Percentiles rank a stretch among this genome's conserved stretches.
Conservation (phyloP, 805 yeast genomes). For the Barnettozyma populi region DNA sequence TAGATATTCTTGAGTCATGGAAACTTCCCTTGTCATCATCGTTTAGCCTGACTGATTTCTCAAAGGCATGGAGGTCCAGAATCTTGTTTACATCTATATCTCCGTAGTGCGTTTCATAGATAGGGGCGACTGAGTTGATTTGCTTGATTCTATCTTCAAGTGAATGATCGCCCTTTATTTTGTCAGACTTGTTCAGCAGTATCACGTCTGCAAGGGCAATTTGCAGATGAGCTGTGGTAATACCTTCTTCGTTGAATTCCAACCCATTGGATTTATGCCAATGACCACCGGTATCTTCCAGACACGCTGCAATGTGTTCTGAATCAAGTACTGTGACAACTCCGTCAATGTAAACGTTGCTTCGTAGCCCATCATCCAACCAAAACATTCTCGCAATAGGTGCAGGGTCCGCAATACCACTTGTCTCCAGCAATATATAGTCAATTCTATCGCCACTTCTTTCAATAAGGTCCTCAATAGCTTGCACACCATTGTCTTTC, state of each 20-base stretch:
- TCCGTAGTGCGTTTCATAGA: conserved; percentile 68
- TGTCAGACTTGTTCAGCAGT: conserved; percentile 74
- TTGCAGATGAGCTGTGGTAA: conserved; percentile 85
- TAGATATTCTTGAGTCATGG: conserved; percentile 51
- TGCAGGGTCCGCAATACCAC: conserved; percentile 96
- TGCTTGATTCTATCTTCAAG: conserved; percentile 37
- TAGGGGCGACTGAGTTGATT: conserved; percentile 67
- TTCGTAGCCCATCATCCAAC: conserved; percentile 85
- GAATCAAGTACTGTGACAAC: conserved; percentile 83
- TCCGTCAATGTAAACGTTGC: conserved; percentile 86
- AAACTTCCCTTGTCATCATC: conserved; percentile 26
- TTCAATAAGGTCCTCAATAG: conserved; percentile 81
- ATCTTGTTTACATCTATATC: conserved; percentile 61
- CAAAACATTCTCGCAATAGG: conserved; percentile 97
- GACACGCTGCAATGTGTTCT: conserved; percentile 55
- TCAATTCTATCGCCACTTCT: conserved; percentile 71
- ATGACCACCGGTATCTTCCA: conserved; percentile 70
- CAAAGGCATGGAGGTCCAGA: conserved; percentile 78
- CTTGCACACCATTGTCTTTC: conserved; percentile 89
- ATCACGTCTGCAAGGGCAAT: conserved; percentile 85
- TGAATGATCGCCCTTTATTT: conserved; percentile 27
- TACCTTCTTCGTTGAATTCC: conserved; percentile 36
- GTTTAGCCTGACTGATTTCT: conserved; percentile 28
- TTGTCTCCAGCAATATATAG: conserved; percentile 87
- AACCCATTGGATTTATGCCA: conserved; percentile 48